phyloP scores from a whole-genome alignment of 2,329 filamentous ascomycete genomes.

The Kalmusia sp. region DNA sequence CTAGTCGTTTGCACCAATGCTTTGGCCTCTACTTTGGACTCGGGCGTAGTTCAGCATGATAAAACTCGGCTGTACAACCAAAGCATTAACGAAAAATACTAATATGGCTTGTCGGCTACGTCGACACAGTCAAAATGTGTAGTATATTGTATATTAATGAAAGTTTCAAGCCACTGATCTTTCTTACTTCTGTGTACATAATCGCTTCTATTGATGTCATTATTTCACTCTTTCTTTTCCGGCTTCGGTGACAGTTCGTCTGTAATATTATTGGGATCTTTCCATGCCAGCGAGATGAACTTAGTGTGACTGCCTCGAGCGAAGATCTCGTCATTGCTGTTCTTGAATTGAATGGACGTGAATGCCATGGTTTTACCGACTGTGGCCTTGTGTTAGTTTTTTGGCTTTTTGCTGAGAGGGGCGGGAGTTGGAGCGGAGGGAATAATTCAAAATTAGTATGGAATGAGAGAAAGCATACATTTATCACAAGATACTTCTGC shows the following conservation, averaged over 20 bases:
- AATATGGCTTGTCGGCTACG: too few relatives aligned
- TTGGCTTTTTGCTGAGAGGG: neutral
- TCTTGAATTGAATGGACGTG: constrained; percentile 68
- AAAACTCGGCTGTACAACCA: too few relatives aligned
- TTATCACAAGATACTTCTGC: constrained; percentile 71
- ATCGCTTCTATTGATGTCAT: neutral
- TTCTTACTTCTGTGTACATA: neutral
- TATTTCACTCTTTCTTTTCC: constrained; percentile 30
- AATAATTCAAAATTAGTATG: too few relatives aligned
- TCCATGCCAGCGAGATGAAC: constrained; percentile 67
- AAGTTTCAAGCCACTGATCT: too few relatives aligned
- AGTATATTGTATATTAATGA: too few relatives aligned
- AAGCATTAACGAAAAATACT: too few relatives aligned
- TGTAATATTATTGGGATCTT: constrained; percentile 67
- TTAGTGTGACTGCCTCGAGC: constrained; percentile 74
- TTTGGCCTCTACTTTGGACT: neutral
- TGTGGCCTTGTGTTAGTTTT: constrained; percentile 27
- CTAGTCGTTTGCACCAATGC: neutral
- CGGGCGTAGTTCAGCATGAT: too few relatives aligned
- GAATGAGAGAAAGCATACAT: constrained; percentile 54
- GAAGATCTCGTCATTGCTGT: constrained; percentile 65
- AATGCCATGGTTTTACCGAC: constrained; percentile 72
- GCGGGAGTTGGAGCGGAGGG: too few relatives aligned
- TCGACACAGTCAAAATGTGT: too few relatives aligned
- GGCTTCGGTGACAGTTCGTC: constrained; percentile 59